These are phyloP conservation scores for Houttuynia cordata DNA, from an alignment of 164 flowering plant genomes.

Conservation along the genomic window DNA sequence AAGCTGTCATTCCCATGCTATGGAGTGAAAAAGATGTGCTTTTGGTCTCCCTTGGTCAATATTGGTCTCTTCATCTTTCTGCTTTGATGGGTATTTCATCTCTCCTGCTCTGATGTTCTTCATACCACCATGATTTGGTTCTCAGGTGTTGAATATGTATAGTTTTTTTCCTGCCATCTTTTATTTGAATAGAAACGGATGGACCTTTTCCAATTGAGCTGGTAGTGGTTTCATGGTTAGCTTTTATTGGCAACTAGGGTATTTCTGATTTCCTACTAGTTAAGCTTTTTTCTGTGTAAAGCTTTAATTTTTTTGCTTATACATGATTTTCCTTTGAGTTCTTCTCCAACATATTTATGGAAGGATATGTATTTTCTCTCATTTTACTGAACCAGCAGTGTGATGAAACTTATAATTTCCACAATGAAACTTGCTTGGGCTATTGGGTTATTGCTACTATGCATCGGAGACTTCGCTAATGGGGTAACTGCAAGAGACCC, in stretches of 20 bases:
- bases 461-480: slow-evolving; percentile 13
- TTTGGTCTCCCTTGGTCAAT: background rate
- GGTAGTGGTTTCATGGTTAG: too few species aligned
- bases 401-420: background rate
- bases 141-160: too few species aligned
- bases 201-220: too few species aligned
- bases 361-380: background rate
- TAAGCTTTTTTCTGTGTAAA: background rate
- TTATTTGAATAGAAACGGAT: too few species aligned
- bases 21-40: background rate
- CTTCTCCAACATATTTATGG: background rate
- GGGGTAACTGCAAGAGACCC: slow-evolving; percentile 18
- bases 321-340: too few species aligned
- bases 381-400: background rate
- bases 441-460: slow-evolving; percentile 18
- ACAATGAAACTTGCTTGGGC: slow-evolving; percentile 31
- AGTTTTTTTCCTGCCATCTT: too few species aligned
- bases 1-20: background rate
- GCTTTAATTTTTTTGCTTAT: background rate
- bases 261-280: too few species aligned
- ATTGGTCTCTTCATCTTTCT: background rate
- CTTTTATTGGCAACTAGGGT: too few species aligned
- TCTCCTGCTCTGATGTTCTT: background rate
- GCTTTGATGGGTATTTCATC: background rate
- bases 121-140: too few species aligned